Evolutionary conservation across 2,329 filamentous ascomycete species (phyloP), one percentile per base, ranked within the genome.

Genomic region (Gliomastix tumulicola): DNA sequence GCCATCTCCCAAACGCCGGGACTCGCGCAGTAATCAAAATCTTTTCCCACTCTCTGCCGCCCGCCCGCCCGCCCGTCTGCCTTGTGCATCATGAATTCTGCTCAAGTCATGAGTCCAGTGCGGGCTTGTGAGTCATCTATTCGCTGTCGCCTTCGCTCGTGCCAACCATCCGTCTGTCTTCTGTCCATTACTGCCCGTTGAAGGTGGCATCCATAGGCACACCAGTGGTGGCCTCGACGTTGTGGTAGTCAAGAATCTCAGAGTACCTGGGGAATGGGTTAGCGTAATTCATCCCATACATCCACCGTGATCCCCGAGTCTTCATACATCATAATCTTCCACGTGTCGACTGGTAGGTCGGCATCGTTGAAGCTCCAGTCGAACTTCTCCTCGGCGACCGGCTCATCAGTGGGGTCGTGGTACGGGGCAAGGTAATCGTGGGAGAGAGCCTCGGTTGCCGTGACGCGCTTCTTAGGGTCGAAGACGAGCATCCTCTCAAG

Each of bases 331-430:
- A 97, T 98, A 59, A 98, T 96, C 71, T 98, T 98, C 92, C 92
- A 98, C n/a, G 89, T 95, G 57, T 98, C 92, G 35, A 97, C 89
- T 1, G 92, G 90, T 39, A 98, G 70, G 57, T 98, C 92, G 33
- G 90, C 92, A 52, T 98, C 92, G 61, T 97, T 97, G 68, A 98
- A 98, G 37, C 89, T 96, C 92, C 92, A 98, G 60, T 98, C 92
- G 53, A 98, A 98, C 68, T 95, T 96, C 70, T 96, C 89, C 43
- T 95, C 87, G 17, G 92, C 87, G 13, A 88, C 82, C 2, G 92
- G 92, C 70, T 98, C 92, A 55, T 98, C 92, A 31, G 86, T 92
- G 8, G 92, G 89, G 57, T 98, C 92, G 64, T 98, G 92, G 69
- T 98, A 98, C 7, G 90, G 90, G 9, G 88, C 78, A 34, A 98